Evolutionary conservation across 2,329 filamentous ascomycete species (phyloP).

Genomic region (Thermothelomyces thermophilus): DNA sequence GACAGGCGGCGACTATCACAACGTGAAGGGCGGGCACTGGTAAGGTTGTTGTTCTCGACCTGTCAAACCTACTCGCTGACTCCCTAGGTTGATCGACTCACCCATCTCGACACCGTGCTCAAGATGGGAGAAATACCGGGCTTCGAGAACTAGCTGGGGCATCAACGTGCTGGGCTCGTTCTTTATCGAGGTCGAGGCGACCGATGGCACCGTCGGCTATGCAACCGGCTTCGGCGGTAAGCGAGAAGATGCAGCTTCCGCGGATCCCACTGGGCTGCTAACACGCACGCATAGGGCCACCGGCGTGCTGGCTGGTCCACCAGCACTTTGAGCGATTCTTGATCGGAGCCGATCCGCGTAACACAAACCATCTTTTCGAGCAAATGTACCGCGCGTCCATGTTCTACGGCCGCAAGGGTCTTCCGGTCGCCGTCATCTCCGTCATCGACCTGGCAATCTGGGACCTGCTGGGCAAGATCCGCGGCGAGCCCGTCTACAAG

Average conservation of each 20-base stretch:
- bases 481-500: constrained; percentile 90
- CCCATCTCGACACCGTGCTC: constrained; percentile 92
- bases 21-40: constrained; percentile 71
- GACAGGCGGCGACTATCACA: constrained; percentile 79
- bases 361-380: constrained; percentile 88
- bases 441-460: constrained; percentile 90
- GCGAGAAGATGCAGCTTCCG: not conserved
- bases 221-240: constrained; percentile 84
- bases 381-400: constrained; percentile 95
- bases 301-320: constrained; percentile 88
- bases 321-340: constrained; percentile 92
- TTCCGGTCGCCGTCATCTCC: constrained; percentile 84
- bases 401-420: constrained; percentile 93
- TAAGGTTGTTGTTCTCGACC: constrained; percentile 31
- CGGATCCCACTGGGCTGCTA: not conserved
- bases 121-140: constrained; percentile 78
- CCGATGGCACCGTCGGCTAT: constrained; percentile 87
- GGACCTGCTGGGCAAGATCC: constrained; percentile 86
- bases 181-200: constrained; percentile 80
- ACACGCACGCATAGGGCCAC: constrained; percentile 51
- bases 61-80: too few species aligned
- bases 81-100: constrained; percentile 75
- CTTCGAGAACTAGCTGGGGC: constrained; percentile 85
- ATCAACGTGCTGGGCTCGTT: constrained; percentile 95
- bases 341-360: constrained; percentile 78